Conservation (phyloP, 225 moss, liverwort and hornwort genomes). For the Lunularia cruciata region DNA sequence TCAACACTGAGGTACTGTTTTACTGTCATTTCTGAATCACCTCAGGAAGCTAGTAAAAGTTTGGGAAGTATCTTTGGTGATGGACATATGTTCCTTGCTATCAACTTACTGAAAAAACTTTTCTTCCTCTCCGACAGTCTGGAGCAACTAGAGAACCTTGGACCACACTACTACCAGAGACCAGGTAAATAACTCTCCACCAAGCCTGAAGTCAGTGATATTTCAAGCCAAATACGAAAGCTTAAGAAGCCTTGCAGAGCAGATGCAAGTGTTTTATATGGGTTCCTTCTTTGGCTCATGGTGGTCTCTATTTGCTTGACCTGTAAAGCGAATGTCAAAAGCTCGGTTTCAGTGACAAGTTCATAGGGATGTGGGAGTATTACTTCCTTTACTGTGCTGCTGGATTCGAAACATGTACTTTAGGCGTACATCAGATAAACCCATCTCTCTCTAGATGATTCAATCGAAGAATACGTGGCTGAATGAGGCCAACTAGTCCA, state of each 20-base stretch:
- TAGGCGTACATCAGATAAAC: constrained; percentile 65
- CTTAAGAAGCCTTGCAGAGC: too few species aligned
- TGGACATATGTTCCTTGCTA: not conserved
- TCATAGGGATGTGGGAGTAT: constrained; percentile 80
- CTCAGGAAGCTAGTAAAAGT: not conserved
- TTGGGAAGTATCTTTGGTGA: too few species aligned
- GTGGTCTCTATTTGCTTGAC: not conserved
- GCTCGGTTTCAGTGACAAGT: constrained; percentile 72
- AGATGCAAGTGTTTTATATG: too few species aligned
- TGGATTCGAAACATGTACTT: constrained; percentile 62
- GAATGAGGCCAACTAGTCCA: not conserved
- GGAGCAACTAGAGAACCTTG: constrained; percentile 86
- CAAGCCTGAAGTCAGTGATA: not conserved
- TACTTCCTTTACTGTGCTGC: constrained; percentile 79
- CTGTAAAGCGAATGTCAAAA: constrained; percentile 53
- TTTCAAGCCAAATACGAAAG: not conserved
- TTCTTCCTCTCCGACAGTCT: constrained; percentile 32
- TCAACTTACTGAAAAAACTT: not conserved
- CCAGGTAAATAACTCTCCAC: constrained; percentile 45
- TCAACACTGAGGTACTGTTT: constrained; percentile 60
- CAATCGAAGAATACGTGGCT: too few species aligned
- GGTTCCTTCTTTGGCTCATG: too few species aligned
- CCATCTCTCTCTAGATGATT: too few species aligned
- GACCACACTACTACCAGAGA: constrained; percentile 64
- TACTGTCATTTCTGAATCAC: not conserved